These are phyloP conservation scores for Ceratocystis lukuohia DNA, from an alignment of 2,329 filamentous ascomycete species.

Conservation along the genomic window DNA sequence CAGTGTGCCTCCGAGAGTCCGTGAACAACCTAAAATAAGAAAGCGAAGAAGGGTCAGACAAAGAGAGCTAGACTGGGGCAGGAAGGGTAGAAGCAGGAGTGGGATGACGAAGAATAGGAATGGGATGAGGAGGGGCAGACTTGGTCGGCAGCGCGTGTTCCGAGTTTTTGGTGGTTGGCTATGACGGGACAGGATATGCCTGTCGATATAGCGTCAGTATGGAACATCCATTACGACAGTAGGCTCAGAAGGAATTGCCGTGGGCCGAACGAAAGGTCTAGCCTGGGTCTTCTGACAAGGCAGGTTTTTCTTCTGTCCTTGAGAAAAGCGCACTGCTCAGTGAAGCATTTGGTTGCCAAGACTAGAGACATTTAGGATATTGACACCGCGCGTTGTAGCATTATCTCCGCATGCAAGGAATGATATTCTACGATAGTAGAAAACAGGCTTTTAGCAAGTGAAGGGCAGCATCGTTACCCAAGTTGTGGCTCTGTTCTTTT, in stretches of 20 bases:
- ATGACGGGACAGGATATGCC: constrained; percentile 3
- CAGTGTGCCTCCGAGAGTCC: constrained; percentile 1
- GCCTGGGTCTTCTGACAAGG: constrained; percentile 2
- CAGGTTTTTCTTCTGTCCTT: neutral
- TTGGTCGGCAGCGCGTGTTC: constrained; percentile 7
- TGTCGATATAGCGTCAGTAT: constrained; percentile 3
- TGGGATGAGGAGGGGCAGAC: neutral
- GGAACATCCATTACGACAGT: constrained; percentile 1
- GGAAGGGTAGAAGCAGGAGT: neutral
- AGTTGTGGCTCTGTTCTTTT: neutral
- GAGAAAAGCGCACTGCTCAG: neutral
- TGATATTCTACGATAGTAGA: neutral
- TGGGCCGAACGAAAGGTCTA: constrained; percentile 11
- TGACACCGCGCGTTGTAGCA: neutral
- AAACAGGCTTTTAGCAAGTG: neutral
- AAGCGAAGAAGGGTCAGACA: neutral
- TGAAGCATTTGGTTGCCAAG: neutral
- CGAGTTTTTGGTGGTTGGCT: constrained; percentile 3
- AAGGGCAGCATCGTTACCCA: neutral
- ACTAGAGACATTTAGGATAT: neutral
- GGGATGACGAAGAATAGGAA: neutral
- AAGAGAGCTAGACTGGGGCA: neutral
- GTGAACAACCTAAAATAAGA: neutral
- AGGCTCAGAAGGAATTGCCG: constrained; percentile 12
- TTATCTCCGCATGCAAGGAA: neutral